Evolutionary conservation across 1,284 basidiomycete species (phyloP).

Genomic region (Athelia psychrophila): DNA sequence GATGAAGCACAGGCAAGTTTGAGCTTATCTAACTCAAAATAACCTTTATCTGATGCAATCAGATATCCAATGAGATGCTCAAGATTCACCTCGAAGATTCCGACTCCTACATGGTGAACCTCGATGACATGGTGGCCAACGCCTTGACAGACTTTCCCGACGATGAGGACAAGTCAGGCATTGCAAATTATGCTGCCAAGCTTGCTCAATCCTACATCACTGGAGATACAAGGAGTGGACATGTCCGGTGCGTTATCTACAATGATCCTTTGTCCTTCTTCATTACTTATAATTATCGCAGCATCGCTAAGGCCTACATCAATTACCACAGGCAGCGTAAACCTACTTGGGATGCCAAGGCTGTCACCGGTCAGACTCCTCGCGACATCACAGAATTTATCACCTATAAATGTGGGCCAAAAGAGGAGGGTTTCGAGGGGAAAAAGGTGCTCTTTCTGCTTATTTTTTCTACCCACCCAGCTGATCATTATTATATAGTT

Average conservation of each 20-base stretch:
- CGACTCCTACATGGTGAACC: constrained; percentile 1
- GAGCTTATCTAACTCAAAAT: background rate
- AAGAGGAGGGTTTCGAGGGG: constrained; percentile 9
- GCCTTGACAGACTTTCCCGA: constrained; percentile 8
- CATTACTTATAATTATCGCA: background rate
- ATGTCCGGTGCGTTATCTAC: background rate
- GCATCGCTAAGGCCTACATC: constrained; percentile 12
- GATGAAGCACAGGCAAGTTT: background rate
- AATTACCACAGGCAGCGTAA: constrained; percentile 7
- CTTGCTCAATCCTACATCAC: constrained; percentile 6
- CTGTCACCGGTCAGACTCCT: constrained; percentile 5
- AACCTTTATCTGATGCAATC: background rate
- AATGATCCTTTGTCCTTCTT: background rate
- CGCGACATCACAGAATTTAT: constrained; percentile 10
- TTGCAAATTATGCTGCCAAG: constrained; percentile 6
- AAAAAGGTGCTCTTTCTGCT: constrained; percentile 6
- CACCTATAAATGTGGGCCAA: constrained; percentile 12
- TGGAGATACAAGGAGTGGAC: background rate
- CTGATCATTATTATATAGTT: constrained; percentile 8
- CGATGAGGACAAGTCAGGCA: constrained; percentile 4
- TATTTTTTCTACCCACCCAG: background rate
- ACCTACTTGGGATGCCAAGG: constrained; percentile 6
- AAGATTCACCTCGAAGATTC: constrained; percentile 1
- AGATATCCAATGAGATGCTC: background rate
- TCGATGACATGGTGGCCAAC: constrained; percentile 1